phyloP scores from a whole-genome alignment of 2,329 filamentous ascomycete species.

The Penicillium sclerotigenum region DNA sequence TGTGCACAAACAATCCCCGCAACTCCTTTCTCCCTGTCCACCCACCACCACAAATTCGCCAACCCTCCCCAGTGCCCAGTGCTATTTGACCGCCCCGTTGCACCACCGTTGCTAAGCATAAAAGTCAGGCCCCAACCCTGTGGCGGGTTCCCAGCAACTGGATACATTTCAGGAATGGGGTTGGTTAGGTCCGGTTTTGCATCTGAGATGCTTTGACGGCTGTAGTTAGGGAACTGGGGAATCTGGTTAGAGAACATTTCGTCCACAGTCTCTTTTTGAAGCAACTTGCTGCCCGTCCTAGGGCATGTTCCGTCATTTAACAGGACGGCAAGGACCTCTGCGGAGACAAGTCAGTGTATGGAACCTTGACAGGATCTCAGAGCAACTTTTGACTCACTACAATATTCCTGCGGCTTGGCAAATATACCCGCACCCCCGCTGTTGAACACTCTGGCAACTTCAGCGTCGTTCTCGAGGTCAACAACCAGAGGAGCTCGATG shows the following conservation, averaged over 20 bases:
- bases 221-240: conserved; percentile 53
- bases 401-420: conserved; percentile 59
- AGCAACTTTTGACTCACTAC: conserved; percentile 33
- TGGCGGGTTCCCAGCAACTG: conserved; percentile 40
- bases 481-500: conserved; percentile 48
- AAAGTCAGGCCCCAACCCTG: conserved; percentile 65
- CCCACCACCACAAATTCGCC: conserved; percentile 62
- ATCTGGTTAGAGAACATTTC: conserved; percentile 66
- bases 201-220: conserved; percentile 44
- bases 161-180: conserved; percentile 51
- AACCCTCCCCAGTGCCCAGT: conserved; percentile 60
- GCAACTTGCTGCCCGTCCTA: conserved; percentile 52
- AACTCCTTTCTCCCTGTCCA: conserved; percentile 58
- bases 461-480: conserved; percentile 37
- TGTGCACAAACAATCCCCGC: conserved; percentile 53
- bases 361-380: neutral
- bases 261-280: conserved; percentile 57
- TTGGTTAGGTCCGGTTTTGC: conserved; percentile 52
- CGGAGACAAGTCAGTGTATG: neutral
- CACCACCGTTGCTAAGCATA: conserved; percentile 50
- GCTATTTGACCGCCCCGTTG: conserved; percentile 52
- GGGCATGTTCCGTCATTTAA: conserved; percentile 64
- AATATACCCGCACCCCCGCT: conserved; percentile 62
- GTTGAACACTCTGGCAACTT: conserved; percentile 50
- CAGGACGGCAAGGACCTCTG: conserved; percentile 59